Conservation (phyloP, 805 yeast genomes). For the Pichia scutulata region DNA sequence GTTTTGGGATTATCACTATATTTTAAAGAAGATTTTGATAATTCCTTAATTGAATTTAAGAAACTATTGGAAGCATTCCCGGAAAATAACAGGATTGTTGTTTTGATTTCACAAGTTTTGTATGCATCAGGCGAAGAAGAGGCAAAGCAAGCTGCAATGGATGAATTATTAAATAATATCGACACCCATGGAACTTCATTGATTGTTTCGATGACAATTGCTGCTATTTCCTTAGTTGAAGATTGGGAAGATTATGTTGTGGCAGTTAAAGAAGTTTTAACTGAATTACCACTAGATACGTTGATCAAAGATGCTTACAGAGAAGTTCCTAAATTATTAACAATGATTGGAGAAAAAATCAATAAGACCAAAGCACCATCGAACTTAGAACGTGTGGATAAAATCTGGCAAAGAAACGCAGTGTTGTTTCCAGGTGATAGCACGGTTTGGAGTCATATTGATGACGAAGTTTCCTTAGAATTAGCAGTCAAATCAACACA, state of each 20-base stretch:
- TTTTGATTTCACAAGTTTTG: conserved; percentile 69
- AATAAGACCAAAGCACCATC: background rate
- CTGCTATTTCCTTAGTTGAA: conserved; percentile 69
- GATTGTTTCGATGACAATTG: conserved; percentile 62
- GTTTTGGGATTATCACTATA: conserved; percentile 68
- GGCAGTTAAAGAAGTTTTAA: conserved; percentile 61
- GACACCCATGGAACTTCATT: conserved; percentile 60
- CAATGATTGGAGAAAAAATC: conserved; percentile 41
- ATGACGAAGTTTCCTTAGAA: conserved; percentile 46
- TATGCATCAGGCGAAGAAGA: conserved; percentile 72
- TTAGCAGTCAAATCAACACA: conserved; percentile 47
- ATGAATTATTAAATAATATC: conserved; percentile 65
- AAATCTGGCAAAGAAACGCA: conserved; percentile 62
- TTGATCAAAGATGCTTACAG: conserved; percentile 40
- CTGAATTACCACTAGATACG: conserved; percentile 38
- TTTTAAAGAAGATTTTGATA: conserved; percentile 54
- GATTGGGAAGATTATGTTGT: conserved; percentile 47
- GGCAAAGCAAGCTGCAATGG: conserved; percentile 74
- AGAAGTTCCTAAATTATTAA: conserved; percentile 52
- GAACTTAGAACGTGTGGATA: conserved; percentile 2
- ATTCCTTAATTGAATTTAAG: conserved; percentile 61
- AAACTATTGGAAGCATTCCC: conserved; percentile 49
- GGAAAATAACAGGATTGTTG: conserved; percentile 58
- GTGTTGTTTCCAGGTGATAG: conserved; percentile 66
- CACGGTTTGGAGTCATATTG: conserved; percentile 62